Evolutionary conservation across 352 stramenopile genomes (phyloP).

Genomic region (Pythium aristosporum): DNA sequence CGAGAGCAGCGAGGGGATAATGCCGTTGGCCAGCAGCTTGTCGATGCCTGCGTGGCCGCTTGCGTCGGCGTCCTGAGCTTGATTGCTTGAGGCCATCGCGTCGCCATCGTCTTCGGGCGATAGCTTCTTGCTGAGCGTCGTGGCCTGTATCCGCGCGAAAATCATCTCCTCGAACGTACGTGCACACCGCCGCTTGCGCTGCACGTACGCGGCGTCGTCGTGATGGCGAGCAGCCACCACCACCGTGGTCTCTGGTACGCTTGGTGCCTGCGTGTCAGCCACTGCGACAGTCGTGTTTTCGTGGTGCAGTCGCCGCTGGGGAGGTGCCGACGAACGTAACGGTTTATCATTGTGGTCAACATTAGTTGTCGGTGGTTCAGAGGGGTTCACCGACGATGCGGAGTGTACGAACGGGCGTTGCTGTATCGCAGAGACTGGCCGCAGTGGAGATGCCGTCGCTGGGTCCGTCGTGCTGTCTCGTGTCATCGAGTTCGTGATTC

Average conservation of each 20-base stretch:
- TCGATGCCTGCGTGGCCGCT: conserved; percentile 26
- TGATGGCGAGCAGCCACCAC: conserved; percentile 15
- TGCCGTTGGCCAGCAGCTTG: conserved; percentile 58
- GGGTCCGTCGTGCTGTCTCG: not conserved
- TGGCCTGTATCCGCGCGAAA: conserved; percentile 27
- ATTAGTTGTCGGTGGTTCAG: too few relatives aligned
- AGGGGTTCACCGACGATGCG: too few relatives aligned
- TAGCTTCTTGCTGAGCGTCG: not conserved
- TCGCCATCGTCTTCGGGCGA: not conserved
- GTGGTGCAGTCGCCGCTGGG: not conserved
- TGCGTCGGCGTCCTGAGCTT: not conserved
- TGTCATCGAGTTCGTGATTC: not conserved
- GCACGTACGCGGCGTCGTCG: conserved; percentile 35
- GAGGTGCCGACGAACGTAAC: too few relatives aligned
- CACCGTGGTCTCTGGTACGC: conserved; percentile 2
- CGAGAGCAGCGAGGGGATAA: conserved; percentile 59
- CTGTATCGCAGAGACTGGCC: not conserved
- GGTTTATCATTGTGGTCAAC: too few relatives aligned
- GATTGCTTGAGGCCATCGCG: conserved; percentile 2
- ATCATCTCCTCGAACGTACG: conserved; percentile 84
- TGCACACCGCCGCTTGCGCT: conserved; percentile 65
- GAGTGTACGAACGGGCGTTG: not conserved
- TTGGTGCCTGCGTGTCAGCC: too few relatives aligned
- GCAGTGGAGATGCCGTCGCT: not conserved
- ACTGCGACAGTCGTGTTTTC: not conserved